Conservation (phyloP, 108 stramenopile species). For the Skeletonema potamos region DNA sequence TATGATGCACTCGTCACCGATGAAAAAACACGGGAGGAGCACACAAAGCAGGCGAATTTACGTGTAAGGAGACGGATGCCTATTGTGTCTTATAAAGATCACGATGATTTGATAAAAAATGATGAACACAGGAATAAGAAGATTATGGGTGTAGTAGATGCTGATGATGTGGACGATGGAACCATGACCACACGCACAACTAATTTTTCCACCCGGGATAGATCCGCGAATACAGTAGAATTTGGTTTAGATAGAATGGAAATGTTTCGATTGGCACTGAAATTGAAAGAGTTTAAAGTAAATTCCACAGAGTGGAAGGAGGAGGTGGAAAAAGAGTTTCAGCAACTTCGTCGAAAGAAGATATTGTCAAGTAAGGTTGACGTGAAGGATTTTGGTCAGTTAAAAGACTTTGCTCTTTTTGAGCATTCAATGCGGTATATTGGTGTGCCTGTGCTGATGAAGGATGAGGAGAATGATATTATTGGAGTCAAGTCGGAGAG, state of each 20-base stretch:
- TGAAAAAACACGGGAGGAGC: constrained; percentile 17
- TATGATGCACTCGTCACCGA: constrained; percentile 31
- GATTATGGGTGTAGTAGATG: neutral
- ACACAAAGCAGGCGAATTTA: constrained; percentile 26
- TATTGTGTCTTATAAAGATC: constrained; percentile 3
- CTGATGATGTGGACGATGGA: constrained; percentile 18
- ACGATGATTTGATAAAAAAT: neutral
- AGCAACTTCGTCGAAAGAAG: constrained; percentile 10
- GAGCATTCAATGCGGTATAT: constrained; percentile 29
- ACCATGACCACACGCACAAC: constrained; percentile 43
- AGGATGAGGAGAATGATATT: constrained; percentile 43
- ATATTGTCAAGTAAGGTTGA: neutral
- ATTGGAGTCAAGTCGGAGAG: constrained; percentile 34
- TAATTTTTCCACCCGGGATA: constrained; percentile 45
- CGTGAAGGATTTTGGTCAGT: constrained; percentile 7
- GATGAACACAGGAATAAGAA: neutral
- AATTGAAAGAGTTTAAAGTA: neutral
- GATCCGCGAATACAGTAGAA: neutral
- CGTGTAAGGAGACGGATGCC: constrained; percentile 34
- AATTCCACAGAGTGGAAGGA: constrained; percentile 22
- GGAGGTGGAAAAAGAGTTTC: constrained; percentile 14
- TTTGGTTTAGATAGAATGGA: constrained; percentile 19
- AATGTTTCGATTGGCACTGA: constrained; percentile 15
- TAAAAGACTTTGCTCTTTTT: constrained; percentile 21
- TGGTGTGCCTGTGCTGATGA: constrained; percentile 46